Evolutionary conservation across 2,329 filamentous ascomycete species (phyloP), one percentile per base, ranked within the genome.

Genomic region (Monascus ruber): DNA sequence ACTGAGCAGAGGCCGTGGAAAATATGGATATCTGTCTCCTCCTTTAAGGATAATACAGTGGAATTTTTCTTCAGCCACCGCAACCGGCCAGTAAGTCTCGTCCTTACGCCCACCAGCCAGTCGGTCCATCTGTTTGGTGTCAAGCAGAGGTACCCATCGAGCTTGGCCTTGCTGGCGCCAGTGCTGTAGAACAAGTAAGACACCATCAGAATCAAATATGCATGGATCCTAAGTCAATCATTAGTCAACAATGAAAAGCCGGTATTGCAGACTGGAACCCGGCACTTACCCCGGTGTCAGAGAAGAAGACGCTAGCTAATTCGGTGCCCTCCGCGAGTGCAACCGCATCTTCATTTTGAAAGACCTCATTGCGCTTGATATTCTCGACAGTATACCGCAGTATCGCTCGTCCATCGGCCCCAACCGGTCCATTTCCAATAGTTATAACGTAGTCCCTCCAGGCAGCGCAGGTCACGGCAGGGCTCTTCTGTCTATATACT

Each of bases 31-130:
- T 55, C 82, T 77, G 57, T 98, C 91, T 29, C 83, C 84, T 46
- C 91, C 91, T 66, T 98, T 98, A 56, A 98, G 79, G 52, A 98
- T 96, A 64, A 98, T 95, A 67, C 93, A 98, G 71, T 96, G 89
- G 63, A 98, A 98, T 55, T 83, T 89, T 54, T 83, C 75, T 52
- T 88, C 79, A 2, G 89, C 86, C 1, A 96, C 88, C 1, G 91
- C 91, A 27, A 98, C 85, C 1, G 91, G 91, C 76, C 88, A 98
- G 68, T 98, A 98, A 0, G 73, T 77, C 64, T 98, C 91, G 47
- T 83, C 76, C 62, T 94, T 95, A 42, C 81, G 80, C 25, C 91
- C 91, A 2, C 78, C 80, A 0, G 85, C 83, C 3, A 95, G 74
- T 44, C 91, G 86, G 1, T 85, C 74, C 7, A 98, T 72, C 31